Conservation (phyloP, 2,329 filamentous ascomycete genomes). For the Trichophyton benhamiae region DNA sequence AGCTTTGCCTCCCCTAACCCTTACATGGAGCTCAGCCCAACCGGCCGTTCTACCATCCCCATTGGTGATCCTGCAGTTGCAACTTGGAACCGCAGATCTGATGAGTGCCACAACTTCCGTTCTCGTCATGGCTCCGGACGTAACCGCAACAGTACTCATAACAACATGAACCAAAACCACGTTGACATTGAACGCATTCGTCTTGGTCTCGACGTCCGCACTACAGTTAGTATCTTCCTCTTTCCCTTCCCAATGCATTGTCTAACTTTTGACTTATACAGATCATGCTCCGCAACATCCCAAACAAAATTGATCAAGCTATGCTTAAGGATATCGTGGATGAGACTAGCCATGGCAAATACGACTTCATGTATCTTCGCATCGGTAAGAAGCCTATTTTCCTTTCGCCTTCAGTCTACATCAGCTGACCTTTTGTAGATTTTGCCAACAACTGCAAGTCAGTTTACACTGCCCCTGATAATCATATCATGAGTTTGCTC, state of each 20-base stretch:
- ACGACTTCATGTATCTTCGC: conserved; percentile 89
- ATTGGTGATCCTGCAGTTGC: conserved; percentile 23
- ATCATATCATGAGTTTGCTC: background rate
- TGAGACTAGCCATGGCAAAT: conserved; percentile 63
- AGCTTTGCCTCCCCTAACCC: conserved; percentile 12
- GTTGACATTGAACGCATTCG: conserved; percentile 35
- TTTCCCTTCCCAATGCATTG: conserved; percentile 7
- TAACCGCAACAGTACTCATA: conserved; percentile 17
- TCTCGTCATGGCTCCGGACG: conserved; percentile 20
- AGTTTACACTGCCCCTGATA: conserved; percentile 24
- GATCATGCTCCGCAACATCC: conserved; percentile 93
- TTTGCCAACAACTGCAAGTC: conserved; percentile 76
- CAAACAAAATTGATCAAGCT: conserved; percentile 67
- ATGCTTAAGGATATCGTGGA: conserved; percentile 72
- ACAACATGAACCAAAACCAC: conserved; percentile 28
- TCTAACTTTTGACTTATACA: conserved; percentile 23
- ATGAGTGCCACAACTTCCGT: conserved; percentile 21
- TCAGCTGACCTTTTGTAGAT: conserved; percentile 34
- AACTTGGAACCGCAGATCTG: conserved; percentile 22
- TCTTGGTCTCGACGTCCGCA: conserved; percentile 58
- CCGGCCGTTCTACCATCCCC: conserved; percentile 30
- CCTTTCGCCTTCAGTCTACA: background rate
- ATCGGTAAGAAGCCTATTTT: conserved; percentile 44
- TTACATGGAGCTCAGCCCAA: conserved; percentile 27
- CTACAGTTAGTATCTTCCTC: conserved; percentile 46